Conservation (phyloP, 129 eudicot species). For the Gnaphalium uliginosum region DNA sequence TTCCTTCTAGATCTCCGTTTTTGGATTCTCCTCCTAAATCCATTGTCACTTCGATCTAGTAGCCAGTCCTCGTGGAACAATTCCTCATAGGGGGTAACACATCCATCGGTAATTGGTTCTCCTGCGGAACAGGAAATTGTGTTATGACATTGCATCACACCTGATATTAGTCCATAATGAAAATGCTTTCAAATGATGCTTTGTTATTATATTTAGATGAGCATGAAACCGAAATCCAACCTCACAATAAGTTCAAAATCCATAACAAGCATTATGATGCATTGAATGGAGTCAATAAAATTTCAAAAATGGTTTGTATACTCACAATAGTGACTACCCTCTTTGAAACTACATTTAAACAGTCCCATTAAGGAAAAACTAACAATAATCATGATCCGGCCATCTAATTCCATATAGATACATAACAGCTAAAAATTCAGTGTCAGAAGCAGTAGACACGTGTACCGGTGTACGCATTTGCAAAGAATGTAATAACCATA, state of each 20-base stretch:
- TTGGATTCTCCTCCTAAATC: slow-evolving; percentile 20
- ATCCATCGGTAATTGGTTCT: slow-evolving; percentile 51
- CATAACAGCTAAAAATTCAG: not conserved
- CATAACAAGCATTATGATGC: not conserved
- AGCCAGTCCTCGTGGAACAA: slow-evolving; percentile 50
- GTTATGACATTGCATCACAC: not conserved
- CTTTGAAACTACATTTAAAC: not conserved
- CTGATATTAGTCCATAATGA: slow-evolving; percentile 6
- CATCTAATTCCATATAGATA: not conserved
- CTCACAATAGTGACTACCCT: not conserved
- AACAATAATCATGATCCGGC: too few species aligned
- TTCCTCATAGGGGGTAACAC: slow-evolving; percentile 45
- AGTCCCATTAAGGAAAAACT: too few species aligned
- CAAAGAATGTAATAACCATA: too few species aligned
- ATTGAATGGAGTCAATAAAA: not conserved
- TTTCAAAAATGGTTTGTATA: not conserved
- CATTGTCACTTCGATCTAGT: slow-evolving; percentile 28
- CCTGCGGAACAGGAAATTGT: slow-evolving; percentile 30
- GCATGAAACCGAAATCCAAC: not conserved
- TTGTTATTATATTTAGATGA: not conserved
- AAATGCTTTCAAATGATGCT: slow-evolving; percentile 7
- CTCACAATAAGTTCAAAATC: not conserved
- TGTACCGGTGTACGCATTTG: too few species aligned
- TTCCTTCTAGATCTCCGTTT: slow-evolving; percentile 39
- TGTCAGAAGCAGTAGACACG: too few species aligned